A percentile compares a stretch with the other conserved stretches of the same genome.
These are phyloP conservation scores for Infundibulicybe gibba DNA, from an alignment of 768 basidiomycete species.

Conservation along the genomic window DNA sequence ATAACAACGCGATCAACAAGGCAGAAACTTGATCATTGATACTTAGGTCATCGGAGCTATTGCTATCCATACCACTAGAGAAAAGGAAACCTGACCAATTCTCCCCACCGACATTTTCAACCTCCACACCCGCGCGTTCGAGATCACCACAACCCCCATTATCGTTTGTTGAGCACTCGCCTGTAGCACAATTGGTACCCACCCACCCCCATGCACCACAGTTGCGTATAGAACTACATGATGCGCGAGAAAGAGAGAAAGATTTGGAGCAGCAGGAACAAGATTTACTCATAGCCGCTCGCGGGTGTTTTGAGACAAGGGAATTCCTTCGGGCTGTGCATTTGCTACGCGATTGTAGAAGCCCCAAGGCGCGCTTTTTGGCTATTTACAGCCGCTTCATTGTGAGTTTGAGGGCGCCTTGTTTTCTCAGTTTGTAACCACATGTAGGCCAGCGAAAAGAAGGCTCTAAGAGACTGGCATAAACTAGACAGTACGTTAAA, in stretches of 20 bases:
- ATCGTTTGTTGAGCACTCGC: conserved; percentile 33
- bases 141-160: conserved; percentile 35
- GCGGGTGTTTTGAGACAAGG: conserved; percentile 68
- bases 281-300: conserved; percentile 71
- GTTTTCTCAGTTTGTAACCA: conserved; percentile 4
- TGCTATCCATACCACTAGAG: conserved; percentile 52
- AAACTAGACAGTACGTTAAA: conserved; percentile 62
- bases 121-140: conserved; percentile 55
- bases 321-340: conserved; percentile 76
- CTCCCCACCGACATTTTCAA: conserved; percentile 37
- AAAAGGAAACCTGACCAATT: conserved; percentile 34
- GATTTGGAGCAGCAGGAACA: conserved; percentile 59
- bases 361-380: conserved; percentile 74
- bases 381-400: conserved; percentile 80
- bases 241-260: conserved; percentile 32
- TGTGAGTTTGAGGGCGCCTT: conserved; percentile 44
- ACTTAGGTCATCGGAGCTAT: conserved; percentile 80
- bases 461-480: conserved; percentile 82
- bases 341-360: conserved; percentile 59
- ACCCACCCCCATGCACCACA: conserved; percentile 31
- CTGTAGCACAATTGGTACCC: conserved; percentile 25
- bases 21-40: neutral
- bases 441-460: conserved; percentile 76
- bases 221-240: conserved; percentile 24
- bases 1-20: too few species aligned